Evolutionary conservation across 768 basidiomycete species (phyloP), one percentile per base, ranked within the genome.

Genomic region (Agaricus subrufescens): DNA sequence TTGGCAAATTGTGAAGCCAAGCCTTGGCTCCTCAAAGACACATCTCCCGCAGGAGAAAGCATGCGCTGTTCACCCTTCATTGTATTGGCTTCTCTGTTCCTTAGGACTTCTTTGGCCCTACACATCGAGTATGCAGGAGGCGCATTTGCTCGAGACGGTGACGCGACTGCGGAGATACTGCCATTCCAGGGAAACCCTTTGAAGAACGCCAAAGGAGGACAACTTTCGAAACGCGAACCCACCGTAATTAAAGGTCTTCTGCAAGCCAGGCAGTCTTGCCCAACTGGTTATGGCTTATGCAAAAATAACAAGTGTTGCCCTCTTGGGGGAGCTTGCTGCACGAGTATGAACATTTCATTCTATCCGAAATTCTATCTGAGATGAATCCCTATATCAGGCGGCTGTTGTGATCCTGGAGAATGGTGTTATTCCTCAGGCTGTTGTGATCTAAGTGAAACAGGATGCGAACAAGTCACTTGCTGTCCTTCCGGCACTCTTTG

Each of bases 401-500:
- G 46, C 15, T 55, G 54, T 23, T 55, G 54, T 30, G 12, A 42
- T 43, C 8, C 54, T 14, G 54, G 54, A n/a, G 29, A 6, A 3
- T 55, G 37, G 46, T 55, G 54, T 14, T 55, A 55, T 49, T 19
- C 39, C 25, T 23, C 54, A 55, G 46, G 38, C 23, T 55, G 54
- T 23, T 55, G 54, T 42, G 26, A 3, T 19, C 10, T 26, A 25
- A 34, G 34, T 19, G 54, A 55, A 23, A 43, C 11, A 9, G 54
- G 54, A 3, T 55, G 54, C 29, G 47, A 48, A 14, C 39, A 39
- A 4, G 14, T 23, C 25, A 40, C 46, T 3, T 55, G 54, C 19
- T 55, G 54, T 8, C 47, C 54, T 23, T 10, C n/a, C 3, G 47
- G 47, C 14, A 49, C 39, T 19, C 42, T 43, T 23, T 55, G 54